These are phyloP conservation scores for Penicillium italicum DNA, from an alignment of 2,329 filamentous ascomycete genomes.

Conservation along the genomic window DNA sequence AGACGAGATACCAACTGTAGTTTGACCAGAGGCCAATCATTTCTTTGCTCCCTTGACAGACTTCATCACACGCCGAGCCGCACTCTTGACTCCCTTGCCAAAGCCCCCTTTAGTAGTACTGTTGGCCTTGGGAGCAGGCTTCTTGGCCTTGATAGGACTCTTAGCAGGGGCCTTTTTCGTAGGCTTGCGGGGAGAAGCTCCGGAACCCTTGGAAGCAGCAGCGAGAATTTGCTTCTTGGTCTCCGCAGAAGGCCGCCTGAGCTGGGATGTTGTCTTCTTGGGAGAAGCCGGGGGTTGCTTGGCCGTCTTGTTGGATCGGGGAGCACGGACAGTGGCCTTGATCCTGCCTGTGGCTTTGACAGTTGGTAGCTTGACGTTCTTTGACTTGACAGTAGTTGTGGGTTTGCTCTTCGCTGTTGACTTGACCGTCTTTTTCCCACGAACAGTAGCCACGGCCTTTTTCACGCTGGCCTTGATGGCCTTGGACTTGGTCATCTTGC, in stretches of 20 bases:
- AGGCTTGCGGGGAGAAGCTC: slow-evolving; percentile 10
- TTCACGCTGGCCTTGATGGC: slow-evolving; percentile 35
- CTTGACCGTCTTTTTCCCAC: slow-evolving; percentile 21
- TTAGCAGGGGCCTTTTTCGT: slow-evolving; percentile 9
- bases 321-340: slow-evolving; percentile 21
- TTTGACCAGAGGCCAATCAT: background rate
- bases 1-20: background rate
- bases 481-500: slow-evolving; percentile 26
- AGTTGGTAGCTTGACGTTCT: slow-evolving; percentile 28
- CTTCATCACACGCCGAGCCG: slow-evolving; percentile 15
- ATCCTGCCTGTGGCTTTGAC: slow-evolving; percentile 30
- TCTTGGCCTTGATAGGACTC: slow-evolving; percentile 16
- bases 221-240: slow-evolving; percentile 31
- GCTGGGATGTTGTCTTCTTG: slow-evolving; percentile 19
- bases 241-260: slow-evolving; percentile 29
- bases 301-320: slow-evolving; percentile 4
- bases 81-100: slow-evolving; percentile 14
- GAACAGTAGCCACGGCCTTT: slow-evolving; percentile 19
- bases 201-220: slow-evolving; percentile 24
- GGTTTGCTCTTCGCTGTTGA: slow-evolving; percentile 15
- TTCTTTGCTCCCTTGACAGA: slow-evolving; percentile 16
- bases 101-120: slow-evolving; percentile 9
- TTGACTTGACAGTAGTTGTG: slow-evolving; percentile 10
- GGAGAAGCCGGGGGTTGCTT: slow-evolving; percentile 18
- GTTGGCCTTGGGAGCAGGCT: slow-evolving; percentile 9